Conservation (phyloP, 306 rosid species). For the Datisca glomerata region DNA sequence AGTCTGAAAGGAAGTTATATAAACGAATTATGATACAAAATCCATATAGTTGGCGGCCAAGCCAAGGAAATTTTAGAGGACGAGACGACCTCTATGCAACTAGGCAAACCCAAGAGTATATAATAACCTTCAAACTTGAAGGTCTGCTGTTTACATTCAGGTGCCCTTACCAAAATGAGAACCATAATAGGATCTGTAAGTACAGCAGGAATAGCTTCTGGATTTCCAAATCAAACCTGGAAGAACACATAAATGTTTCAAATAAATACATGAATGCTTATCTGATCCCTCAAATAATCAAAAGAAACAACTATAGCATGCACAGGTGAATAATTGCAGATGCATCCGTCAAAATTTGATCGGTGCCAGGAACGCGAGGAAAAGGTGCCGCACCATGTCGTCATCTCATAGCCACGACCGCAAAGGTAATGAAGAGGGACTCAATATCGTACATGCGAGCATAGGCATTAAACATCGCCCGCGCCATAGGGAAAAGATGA, state of each 20-base stretch:
- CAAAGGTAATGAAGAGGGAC: constrained; percentile 20
- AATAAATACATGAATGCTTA: not conserved
- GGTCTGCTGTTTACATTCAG: not conserved
- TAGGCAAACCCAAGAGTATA: no score
- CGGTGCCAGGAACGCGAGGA: constrained; percentile 12
- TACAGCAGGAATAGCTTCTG: constrained; percentile 8
- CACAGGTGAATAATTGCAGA: not conserved
- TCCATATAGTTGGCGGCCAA: no score
- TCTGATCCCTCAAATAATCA: constrained; percentile 6
- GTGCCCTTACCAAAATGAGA: not conserved
- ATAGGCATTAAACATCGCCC: constrained; percentile 34
- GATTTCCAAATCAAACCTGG: constrained; percentile 12
- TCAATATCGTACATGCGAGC: constrained; percentile 27
- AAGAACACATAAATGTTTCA: not conserved
- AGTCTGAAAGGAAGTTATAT: no score
- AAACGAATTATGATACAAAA: no score
- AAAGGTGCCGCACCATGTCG: constrained; percentile 22
- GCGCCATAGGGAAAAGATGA: constrained; percentile 21
- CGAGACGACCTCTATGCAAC: no score
- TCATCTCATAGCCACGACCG: constrained; percentile 18
- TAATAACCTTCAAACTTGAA: not conserved
- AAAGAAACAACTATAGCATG: constrained; percentile 1
- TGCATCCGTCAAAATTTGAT: constrained; percentile 5
- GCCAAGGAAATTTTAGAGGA: no score
- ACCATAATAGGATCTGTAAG: constrained; percentile 1